Conservation (phyloP, 805 yeast genomes). For the Candida loeiensis region DNA sequence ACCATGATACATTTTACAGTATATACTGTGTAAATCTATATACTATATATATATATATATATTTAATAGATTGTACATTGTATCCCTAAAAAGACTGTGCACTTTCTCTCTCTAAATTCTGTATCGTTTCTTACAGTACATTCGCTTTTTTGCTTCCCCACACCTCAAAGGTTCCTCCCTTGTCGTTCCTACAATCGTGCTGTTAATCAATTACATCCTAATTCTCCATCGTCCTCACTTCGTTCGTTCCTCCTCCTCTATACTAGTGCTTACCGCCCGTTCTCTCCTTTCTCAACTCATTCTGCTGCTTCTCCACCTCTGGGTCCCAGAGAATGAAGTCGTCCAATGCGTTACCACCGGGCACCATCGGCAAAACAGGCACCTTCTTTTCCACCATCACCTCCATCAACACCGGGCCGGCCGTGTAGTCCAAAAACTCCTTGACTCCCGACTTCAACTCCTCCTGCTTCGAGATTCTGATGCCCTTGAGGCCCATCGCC, state of each 20-base stretch:
- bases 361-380: conserved; percentile 97
- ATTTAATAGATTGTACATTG: too few species aligned
- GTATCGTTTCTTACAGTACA: too few species aligned
- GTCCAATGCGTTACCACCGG: conserved; percentile 91
- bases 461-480: conserved; percentile 65
- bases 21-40: too few species aligned
- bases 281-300: conserved; percentile 64
- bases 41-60: too few species aligned
- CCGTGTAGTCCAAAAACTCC: conserved; percentile 65
- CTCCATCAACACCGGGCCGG: conserved; percentile 88
- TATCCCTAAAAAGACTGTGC: too few species aligned
- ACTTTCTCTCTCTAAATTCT: too few species aligned
- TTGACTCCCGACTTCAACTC: conserved; percentile 49
- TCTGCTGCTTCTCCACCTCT: conserved; percentile 69
- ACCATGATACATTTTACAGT: too few species aligned
- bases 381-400: conserved; percentile 89
- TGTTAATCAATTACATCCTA: background rate
- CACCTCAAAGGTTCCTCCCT: too few species aligned
- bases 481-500: conserved; percentile 86
- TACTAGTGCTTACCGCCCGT: conserved; percentile 64
- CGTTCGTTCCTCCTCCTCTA: background rate
- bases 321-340: conserved; percentile 89
- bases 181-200: too few species aligned
- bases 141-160: too few species aligned
- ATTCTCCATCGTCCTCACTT: background rate